Conservation (phyloP, 768 basidiomycete genomes). For the Suillus paluster region DNA sequence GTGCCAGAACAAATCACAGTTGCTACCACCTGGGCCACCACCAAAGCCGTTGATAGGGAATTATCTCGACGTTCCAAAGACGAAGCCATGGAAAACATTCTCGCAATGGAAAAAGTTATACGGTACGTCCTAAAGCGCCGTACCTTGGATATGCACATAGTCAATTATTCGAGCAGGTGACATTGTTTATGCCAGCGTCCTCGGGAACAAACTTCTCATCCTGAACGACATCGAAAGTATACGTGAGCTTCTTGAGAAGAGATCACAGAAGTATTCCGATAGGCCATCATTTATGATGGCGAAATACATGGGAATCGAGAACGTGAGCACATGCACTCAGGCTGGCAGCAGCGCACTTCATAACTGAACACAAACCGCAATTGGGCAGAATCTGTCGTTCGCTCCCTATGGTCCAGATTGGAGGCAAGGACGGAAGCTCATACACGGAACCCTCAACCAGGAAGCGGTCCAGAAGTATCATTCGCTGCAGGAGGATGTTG, state of each 20-base stretch:
- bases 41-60: conserved; percentile 31
- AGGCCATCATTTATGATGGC: conserved; percentile 13
- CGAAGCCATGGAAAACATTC: conserved; percentile 27
- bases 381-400: conserved; percentile 13
- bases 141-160: neutral
- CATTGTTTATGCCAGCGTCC: conserved; percentile 17
- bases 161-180: conserved; percentile 14
- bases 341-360: neutral
- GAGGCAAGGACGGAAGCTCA: conserved; percentile 15
- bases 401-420: conserved; percentile 17
- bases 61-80: conserved; percentile 24
- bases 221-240: conserved; percentile 31
- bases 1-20: conserved; percentile 1
- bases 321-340: neutral
- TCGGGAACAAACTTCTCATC: conserved; percentile 20
- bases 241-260: conserved; percentile 35
- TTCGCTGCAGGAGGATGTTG: conserved; percentile 9
- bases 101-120: conserved; percentile 23
- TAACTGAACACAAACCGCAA: neutral
- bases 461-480: conserved; percentile 14
- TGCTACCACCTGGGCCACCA: conserved; percentile 35
- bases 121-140: conserved; percentile 7
- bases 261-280: conserved; percentile 26
- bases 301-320: conserved; percentile 11
- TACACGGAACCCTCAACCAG: conserved; percentile 2